phyloP scores from a whole-genome alignment of 768 basidiomycete species.

The Trametes punicea region DNA sequence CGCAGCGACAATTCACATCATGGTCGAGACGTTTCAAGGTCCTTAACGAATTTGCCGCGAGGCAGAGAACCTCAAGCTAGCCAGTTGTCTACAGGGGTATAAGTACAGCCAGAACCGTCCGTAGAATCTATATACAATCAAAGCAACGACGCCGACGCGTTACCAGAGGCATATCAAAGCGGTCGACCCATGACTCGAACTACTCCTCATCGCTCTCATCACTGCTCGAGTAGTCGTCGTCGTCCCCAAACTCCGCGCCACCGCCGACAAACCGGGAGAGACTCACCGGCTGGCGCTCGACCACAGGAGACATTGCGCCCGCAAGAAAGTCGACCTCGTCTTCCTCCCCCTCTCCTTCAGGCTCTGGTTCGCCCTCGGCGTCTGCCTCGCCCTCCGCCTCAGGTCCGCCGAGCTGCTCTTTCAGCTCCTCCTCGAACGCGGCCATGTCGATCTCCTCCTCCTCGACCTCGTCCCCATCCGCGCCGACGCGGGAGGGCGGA shows the following conservation, averaged over 20 bases:
- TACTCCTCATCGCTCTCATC: conserved; percentile 31
- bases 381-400: conserved; percentile 5
- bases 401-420: conserved; percentile 10
- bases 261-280: conserved; percentile 4
- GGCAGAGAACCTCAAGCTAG: no score
- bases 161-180: no score
- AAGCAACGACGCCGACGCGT: no score
- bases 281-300: conserved; percentile 17
- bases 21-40: no score
- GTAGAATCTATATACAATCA: no score
- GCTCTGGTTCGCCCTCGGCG: background rate
- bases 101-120: no score
- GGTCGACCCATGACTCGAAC: no score
- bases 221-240: conserved; percentile 28
- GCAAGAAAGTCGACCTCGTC: conserved; percentile 22
- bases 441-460: conserved; percentile 24
- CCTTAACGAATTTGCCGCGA: no score
- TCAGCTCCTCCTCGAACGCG: conserved; percentile 19
- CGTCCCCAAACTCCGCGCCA: conserved; percentile 21
- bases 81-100: no score
- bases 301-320: conserved; percentile 19
- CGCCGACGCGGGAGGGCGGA: background rate
- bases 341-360: conserved; percentile 16
- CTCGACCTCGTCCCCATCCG: conserved; percentile 16
- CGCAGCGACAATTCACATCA: no score